phyloP scores from a whole-genome alignment of 495 filamentous ascomycete species.

The Neurospora pannonica region DNA sequence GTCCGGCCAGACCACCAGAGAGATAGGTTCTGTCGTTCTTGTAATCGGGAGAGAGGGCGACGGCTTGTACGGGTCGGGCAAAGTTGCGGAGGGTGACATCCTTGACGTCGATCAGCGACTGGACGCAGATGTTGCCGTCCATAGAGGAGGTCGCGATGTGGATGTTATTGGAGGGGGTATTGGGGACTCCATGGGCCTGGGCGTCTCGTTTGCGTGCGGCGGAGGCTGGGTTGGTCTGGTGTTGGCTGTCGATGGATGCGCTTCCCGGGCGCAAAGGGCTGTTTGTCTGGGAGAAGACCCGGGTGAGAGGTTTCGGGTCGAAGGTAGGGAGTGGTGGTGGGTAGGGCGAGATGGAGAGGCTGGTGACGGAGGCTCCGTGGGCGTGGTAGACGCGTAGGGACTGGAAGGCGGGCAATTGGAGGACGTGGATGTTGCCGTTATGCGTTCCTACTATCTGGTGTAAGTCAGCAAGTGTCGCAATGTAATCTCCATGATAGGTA shows the following conservation, averaged over 20 bases:
- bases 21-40: slow-evolving; percentile 78
- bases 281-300: slow-evolving; percentile 34
- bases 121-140: slow-evolving; percentile 87
- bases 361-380: slow-evolving; percentile 82
- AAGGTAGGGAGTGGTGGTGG: slow-evolving; percentile 60
- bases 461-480: not conserved
- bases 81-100: slow-evolving; percentile 90
- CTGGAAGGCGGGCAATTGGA: slow-evolving; percentile 72
- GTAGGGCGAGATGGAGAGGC: slow-evolving; percentile 82
- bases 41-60: slow-evolving; percentile 87
- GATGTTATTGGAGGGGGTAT: slow-evolving; percentile 73
- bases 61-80: slow-evolving; percentile 79
- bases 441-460: slow-evolving; percentile 83
- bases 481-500: not conserved
- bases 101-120: slow-evolving; percentile 59
- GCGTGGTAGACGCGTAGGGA: slow-evolving; percentile 77
- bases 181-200: slow-evolving; percentile 39
- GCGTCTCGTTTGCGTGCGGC: slow-evolving; percentile 38
- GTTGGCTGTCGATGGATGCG: slow-evolving; percentile 38
- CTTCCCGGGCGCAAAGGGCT: slow-evolving; percentile 24
- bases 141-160: slow-evolving; percentile 90
- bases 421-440: slow-evolving; percentile 89
- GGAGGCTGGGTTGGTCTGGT: slow-evolving; percentile 37
- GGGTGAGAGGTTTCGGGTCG: slow-evolving; percentile 42
- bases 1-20: slow-evolving; percentile 83